Evolutionary conservation across 1,284 basidiomycete species (phyloP), one percentile per base, ranked within the genome.

Genomic region (Neotropicomus parvogracilis): DNA sequence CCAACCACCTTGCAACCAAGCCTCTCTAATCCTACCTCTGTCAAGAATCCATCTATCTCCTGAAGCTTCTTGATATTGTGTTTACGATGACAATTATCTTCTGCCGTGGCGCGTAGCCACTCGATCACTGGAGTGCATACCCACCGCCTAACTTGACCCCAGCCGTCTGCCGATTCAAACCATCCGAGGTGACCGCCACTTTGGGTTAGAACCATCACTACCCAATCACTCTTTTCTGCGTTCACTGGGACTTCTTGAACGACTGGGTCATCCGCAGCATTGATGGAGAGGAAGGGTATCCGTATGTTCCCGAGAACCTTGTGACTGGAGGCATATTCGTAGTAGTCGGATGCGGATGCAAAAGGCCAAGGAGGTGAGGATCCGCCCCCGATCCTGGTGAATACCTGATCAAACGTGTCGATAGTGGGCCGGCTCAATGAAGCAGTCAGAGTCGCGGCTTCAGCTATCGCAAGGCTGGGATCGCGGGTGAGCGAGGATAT

Each of bases 121-220:
- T 92, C 85, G 9, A 91, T 58, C 5, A 87, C 83, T 10, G 90
- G 90, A 54, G 75, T 71, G 14, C 75, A 77, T 44, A 87, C 75
- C 90, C 89, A 92, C 45, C 88, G 71, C 50, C 75, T 74, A 13
- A 80, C 66, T 49, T 69, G 64, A 29, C 75, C 72, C 50, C 66
- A 65, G 36, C 67, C 53, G 31, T 71, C 72, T 27, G 71, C 71
- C 38, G 78, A 70, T 58, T 88, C 82, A 64, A 95, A 98, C 95
- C 92, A 98, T 27, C 95, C 95, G 14, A 99, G 75, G 70, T 99
- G 95, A 0, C 97, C 97, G 1, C 97, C 95, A 14, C 78, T 75
- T 29, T 75, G 71, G 0, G 95, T 95, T 46, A 90, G 70, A 12
- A 77, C 86, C 61, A 89, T 79, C 10, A 84, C 78, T 11, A 92